Conservation (phyloP, 75 land plant species). For the Pinus taeda region DNA sequence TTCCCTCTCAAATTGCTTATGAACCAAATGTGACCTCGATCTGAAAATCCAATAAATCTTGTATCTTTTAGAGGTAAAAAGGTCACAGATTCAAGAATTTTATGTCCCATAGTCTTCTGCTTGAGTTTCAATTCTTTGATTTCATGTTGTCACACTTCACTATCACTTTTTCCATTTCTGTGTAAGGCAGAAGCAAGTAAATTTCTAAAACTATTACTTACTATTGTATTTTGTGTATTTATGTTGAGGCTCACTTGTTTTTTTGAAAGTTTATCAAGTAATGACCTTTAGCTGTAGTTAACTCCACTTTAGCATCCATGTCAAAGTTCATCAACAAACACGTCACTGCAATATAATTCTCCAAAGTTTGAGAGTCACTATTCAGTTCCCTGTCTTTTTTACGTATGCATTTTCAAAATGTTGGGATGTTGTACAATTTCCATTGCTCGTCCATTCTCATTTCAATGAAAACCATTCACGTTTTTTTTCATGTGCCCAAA, state of each 20-base stretch:
- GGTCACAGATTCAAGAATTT: constrained; percentile 1
- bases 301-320: background rate
- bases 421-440: background rate
- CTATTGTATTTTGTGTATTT: background rate
- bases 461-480: constrained; percentile 1
- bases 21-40: constrained; percentile 65
- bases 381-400: background rate
- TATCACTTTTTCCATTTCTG: background rate
- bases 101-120: background rate
- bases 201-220: background rate
- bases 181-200: background rate
- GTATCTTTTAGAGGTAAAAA: constrained; percentile 45
- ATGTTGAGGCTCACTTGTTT: background rate
- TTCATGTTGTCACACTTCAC: background rate
- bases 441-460: background rate
- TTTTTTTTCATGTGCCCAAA: constrained; percentile 1
- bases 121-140: background rate
- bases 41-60: constrained; percentile 20
- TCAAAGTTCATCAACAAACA: background rate
- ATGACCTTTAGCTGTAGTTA: background rate
- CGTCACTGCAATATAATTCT: background rate
- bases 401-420: background rate
- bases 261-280: background rate
- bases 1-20: constrained; percentile 37
- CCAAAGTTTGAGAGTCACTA: background rate